phyloP scores from a whole-genome alignment of 345 rosid species.

The Microcos paniculata region DNA sequence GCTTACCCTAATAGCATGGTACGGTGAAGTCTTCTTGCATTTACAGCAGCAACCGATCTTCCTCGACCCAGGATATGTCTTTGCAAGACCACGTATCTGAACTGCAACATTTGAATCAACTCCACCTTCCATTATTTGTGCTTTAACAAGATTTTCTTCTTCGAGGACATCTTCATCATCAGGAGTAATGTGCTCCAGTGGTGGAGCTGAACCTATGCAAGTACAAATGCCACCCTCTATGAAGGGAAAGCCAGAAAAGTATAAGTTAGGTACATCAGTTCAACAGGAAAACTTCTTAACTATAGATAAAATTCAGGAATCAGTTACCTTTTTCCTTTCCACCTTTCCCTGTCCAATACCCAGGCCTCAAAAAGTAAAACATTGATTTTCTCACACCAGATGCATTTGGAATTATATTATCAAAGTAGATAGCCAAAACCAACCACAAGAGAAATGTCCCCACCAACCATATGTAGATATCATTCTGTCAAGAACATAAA shows the following conservation, averaged over 20 bases:
- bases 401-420: constrained; percentile 78
- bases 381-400: constrained; percentile 75
- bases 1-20: constrained; percentile 78
- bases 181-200: constrained; percentile 47
- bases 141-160: constrained; percentile 70
- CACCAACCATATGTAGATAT: constrained; percentile 67
- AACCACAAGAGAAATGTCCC: constrained; percentile 65
- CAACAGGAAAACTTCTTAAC: neutral
- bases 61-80: constrained; percentile 67
- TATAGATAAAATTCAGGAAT: constrained; percentile 16
- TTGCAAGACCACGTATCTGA: constrained; percentile 74
- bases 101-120: constrained; percentile 70
- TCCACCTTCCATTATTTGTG: constrained; percentile 44
- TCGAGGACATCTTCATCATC: constrained; percentile 88
- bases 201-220: constrained; percentile 64
- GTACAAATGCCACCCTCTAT: constrained; percentile 89
- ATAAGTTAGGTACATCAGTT: constrained; percentile 9
- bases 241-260: constrained; percentile 17
- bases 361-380: constrained; percentile 73
- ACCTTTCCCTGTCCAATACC: constrained; percentile 89
- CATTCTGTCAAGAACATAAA: constrained; percentile 57
- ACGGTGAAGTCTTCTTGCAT: constrained; percentile 81
- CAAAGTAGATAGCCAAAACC: constrained; percentile 78
- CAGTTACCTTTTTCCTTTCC: constrained; percentile 68
- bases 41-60: constrained; percentile 57